Conservation (phyloP, 2,329 filamentous ascomycete genomes). For the Clarireedia paspali region DNA sequence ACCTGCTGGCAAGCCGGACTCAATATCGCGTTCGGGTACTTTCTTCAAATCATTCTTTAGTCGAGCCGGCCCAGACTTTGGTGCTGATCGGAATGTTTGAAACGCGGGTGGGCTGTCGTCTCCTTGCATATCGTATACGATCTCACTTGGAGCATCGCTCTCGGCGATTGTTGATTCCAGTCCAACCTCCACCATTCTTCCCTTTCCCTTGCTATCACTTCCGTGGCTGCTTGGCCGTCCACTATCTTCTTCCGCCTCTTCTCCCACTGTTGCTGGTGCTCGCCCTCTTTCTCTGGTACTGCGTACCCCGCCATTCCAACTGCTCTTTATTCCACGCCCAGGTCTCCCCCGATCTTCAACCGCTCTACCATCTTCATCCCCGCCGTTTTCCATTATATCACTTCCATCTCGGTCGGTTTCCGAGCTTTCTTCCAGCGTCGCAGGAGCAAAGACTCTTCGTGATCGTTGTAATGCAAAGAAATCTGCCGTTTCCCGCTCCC, state of each 20-base stretch:
- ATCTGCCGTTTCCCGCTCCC: constrained; percentile 87
- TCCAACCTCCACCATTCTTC: constrained; percentile 75
- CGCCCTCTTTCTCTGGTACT: constrained; percentile 24
- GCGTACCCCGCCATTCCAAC: constrained; percentile 46
- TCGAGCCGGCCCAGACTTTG: constrained; percentile 25
- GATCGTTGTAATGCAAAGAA: constrained; percentile 87
- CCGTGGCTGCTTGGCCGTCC: constrained; percentile 21
- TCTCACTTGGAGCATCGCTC: constrained; percentile 52
- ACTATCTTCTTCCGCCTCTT: constrained; percentile 30
- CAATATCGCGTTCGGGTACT: constrained; percentile 17
- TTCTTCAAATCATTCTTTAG: constrained; percentile 22
- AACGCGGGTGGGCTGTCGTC: constrained; percentile 54
- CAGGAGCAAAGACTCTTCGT: constrained; percentile 77
- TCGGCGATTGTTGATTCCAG: constrained; percentile 60
- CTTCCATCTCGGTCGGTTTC: constrained; percentile 71
- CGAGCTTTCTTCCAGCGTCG: constrained; percentile 75
- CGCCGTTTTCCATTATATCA: constrained; percentile 45
- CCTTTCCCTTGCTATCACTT: constrained; percentile 48
- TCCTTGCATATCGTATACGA: constrained; percentile 45
- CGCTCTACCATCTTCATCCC: constrained; percentile 37
- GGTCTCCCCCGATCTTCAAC: constrained; percentile 38
- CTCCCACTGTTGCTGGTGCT: constrained; percentile 27
- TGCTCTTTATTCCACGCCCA: constrained; percentile 49
- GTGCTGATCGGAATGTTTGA: constrained; percentile 42
- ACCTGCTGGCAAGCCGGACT: constrained; percentile 13